phyloP scores from a whole-genome alignment of 2,329 filamentous ascomycete species.

The Bipolaris sorokiniana region DNA sequence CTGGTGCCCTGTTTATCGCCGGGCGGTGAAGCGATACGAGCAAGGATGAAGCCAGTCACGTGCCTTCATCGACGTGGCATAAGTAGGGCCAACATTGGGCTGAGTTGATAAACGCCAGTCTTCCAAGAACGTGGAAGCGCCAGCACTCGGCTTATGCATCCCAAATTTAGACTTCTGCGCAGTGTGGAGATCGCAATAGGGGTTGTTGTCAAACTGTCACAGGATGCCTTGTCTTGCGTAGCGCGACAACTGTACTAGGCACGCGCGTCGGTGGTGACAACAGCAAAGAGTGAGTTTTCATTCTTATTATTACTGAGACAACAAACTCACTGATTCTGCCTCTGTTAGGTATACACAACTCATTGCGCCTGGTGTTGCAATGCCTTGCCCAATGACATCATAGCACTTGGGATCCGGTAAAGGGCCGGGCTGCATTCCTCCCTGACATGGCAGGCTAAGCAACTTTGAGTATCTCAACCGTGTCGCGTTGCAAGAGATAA shows the following conservation, averaged over 20 bases:
- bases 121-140: background rate
- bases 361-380: background rate
- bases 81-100: background rate
- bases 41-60: conserved; percentile 20
- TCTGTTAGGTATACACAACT: background rate
- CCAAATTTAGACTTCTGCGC: background rate
- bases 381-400: conserved; percentile 1
- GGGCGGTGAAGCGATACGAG: conserved; percentile 24
- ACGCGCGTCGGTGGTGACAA: background rate
- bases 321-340: no score
- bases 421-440: background rate
- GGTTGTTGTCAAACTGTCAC: background rate
- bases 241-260: background rate
- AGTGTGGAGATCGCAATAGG: background rate
- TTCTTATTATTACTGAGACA: background rate
- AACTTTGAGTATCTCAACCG: background rate
- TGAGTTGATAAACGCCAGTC: background rate
- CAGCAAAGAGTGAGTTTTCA: background rate
- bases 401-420: background rate
- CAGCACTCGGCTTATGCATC: background rate
- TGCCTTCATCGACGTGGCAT: conserved; percentile 15
- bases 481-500: background rate
- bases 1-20: conserved; percentile 19
- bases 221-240: background rate
- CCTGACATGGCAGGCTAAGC: background rate